Evolutionary conservation across 495 filamentous ascomycete genomes (phyloP).

Genomic region (Neurospora discreta): DNA sequence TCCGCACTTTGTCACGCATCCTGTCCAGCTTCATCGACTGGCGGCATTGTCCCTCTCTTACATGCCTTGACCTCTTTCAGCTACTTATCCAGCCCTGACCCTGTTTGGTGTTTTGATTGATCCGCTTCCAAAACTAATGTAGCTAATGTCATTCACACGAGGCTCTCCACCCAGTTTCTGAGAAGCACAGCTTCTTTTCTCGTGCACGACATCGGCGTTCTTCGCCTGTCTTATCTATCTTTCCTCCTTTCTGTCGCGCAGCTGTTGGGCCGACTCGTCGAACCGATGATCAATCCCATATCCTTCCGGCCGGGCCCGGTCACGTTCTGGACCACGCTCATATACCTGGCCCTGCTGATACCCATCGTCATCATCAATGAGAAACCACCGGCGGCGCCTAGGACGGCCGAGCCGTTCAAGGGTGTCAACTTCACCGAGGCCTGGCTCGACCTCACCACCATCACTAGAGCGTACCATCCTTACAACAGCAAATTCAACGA

Average conservation of each 20-base stretch:
- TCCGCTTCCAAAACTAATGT: not conserved
- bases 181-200: not conserved
- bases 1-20: not conserved
- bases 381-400: conserved; percentile 59
- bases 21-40: not conserved
- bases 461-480: conserved; percentile 74
- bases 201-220: not conserved
- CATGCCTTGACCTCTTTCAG: not conserved
- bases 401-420: conserved; percentile 23
- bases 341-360: conserved; percentile 60
- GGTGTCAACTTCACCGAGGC: conserved; percentile 70
- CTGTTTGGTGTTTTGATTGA: not conserved
- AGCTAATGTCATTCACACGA: not conserved
- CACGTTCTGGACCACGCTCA: conserved; percentile 55
- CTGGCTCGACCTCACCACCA: conserved; percentile 68
- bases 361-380: conserved; percentile 64
- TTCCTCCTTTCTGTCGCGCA: not conserved
- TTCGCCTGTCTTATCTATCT: not conserved
- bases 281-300: conserved; percentile 32
- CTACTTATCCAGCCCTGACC: not conserved
- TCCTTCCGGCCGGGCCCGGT: conserved; percentile 52
- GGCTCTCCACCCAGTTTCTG: not conserved
- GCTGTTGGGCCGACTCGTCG: not conserved
- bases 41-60: not conserved
- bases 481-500: conserved; percentile 82